These are phyloP conservation scores for Agapanthus africanus DNA, from an alignment of 106 monocot genomes.

Conservation along the genomic window DNA sequence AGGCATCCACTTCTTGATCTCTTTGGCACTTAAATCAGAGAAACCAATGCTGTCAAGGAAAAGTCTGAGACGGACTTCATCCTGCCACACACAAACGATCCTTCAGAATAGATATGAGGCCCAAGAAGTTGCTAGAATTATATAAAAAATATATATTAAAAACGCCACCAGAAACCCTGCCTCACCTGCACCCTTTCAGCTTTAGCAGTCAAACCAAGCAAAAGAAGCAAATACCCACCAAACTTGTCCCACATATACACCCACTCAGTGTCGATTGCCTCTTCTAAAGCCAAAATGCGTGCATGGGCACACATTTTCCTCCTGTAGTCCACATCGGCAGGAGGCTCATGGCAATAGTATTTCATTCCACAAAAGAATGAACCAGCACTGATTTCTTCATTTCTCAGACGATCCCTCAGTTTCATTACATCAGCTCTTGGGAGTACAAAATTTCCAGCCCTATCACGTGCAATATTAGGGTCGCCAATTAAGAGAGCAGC, in stretches of 20 bases:
- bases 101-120: not conserved
- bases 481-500: conserved; percentile 98
- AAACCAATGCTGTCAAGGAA: conserved; percentile 96
- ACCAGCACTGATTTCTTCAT: conserved; percentile 85
- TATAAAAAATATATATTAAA: no score
- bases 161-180: not conserved
- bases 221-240: conserved; percentile 98
- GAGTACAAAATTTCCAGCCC: conserved; percentile 96
- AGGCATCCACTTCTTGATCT: conserved; percentile 98
- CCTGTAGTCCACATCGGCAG: conserved; percentile 60
- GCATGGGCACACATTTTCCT: conserved; percentile 99
- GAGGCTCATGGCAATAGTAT: conserved; percentile 33
- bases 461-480: conserved; percentile 68
- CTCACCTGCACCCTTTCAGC: conserved; percentile 88
- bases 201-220: conserved; percentile 96
- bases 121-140: not conserved
- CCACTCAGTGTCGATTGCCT: conserved; percentile 99
- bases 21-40: conserved; percentile 89
- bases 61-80: conserved; percentile 96
- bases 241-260: conserved; percentile 99
- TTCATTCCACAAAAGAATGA: conserved; percentile 42
- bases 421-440: conserved; percentile 96
- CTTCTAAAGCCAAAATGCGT: conserved; percentile 92
- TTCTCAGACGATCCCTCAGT: conserved; percentile 86
- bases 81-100: no score